phyloP scores from a whole-genome alignment of 163 green algal species.

The Scenedesmus sp. region DNA sequence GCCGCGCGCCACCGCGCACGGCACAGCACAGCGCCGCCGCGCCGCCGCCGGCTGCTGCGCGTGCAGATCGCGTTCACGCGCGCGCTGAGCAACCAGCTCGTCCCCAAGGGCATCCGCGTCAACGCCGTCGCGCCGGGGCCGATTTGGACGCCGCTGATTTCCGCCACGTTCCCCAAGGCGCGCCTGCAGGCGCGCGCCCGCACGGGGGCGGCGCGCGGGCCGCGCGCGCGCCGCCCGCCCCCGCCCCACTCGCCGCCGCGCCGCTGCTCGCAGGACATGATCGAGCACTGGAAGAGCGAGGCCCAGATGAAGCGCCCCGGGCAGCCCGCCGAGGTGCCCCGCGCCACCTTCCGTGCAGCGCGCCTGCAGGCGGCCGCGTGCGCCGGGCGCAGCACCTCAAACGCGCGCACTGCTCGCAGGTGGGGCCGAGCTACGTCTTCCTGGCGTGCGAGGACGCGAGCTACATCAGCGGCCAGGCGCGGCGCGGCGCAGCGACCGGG shows the following conservation, averaged over 20 bases:
- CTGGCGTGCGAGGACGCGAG: constrained; percentile 53
- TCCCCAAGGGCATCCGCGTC: constrained; percentile 64
- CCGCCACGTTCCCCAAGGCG: constrained; percentile 53
- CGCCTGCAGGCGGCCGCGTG: too few species aligned
- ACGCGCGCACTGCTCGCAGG: too few species aligned
- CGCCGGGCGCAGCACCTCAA: too few species aligned
- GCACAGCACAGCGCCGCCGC: not conserved
- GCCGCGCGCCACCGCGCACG: too few species aligned
- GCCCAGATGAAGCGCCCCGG: constrained; percentile 56
- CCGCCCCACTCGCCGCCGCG: too few species aligned
- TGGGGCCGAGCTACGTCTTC: constrained; percentile 70
- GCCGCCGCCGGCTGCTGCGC: not conserved
- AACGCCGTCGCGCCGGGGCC: constrained; percentile 75
- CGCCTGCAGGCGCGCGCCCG: not conserved
- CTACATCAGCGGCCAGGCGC: constrained; percentile 65
- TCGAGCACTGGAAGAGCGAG: constrained; percentile 43
- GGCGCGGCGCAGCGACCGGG: too few species aligned
- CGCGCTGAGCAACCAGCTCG: constrained; percentile 49
- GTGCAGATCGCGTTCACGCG: constrained; percentile 47
- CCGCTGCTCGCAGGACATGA: constrained; percentile 44
- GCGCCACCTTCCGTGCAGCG: too few species aligned
- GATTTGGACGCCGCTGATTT: constrained; percentile 80
- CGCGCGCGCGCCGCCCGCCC: not conserved
- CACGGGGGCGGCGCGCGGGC: too few species aligned
- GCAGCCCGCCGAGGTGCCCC: constrained; percentile 68